These are phyloP conservation scores for Lyophyllum semitale DNA, from an alignment of 768 basidiomycete genomes.

Conservation along the genomic window DNA sequence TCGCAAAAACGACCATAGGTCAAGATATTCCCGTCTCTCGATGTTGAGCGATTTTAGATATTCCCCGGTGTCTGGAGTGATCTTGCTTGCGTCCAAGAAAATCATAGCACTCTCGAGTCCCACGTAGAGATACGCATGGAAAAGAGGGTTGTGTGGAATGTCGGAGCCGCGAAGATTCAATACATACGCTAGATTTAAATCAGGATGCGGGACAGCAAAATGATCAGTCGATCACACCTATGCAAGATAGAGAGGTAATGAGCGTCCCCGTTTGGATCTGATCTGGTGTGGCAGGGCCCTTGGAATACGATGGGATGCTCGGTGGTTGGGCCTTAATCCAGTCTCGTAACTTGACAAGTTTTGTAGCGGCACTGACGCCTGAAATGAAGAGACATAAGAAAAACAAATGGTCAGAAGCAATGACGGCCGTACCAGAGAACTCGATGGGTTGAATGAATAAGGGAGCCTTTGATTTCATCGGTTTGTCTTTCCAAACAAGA, in stretches of 20 bases:
- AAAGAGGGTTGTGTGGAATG: conserved; percentile 90
- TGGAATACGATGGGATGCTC: conserved; percentile 62
- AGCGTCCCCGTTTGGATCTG: conserved; percentile 71
- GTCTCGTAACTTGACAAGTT: conserved; percentile 67
- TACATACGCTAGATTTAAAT: conserved; percentile 61
- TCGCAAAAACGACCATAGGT: conserved; percentile 79
- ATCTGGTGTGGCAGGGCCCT: conserved; percentile 55
- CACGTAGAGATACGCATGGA: conserved; percentile 85
- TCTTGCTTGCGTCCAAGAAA: conserved; percentile 74
- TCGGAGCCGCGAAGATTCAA: conserved; percentile 90
- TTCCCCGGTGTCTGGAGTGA: conserved; percentile 54
- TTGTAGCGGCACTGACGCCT: conserved; percentile 65
- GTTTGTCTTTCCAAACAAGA: conserved; percentile 78
- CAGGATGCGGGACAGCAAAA: neutral
- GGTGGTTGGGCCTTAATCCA: conserved; percentile 70
- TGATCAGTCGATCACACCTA: conserved; percentile 48
- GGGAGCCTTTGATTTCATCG: conserved; percentile 62
- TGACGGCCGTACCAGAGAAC: conserved; percentile 53
- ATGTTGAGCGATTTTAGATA: conserved; percentile 64
- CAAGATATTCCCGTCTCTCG: conserved; percentile 66
- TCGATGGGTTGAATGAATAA: conserved; percentile 71
- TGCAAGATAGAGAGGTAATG: conserved; percentile 67
- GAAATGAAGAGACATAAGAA: conserved; percentile 4
- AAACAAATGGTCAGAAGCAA: neutral
- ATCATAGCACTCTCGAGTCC: conserved; percentile 61